phyloP scores from a whole-genome alignment of 345 rosid genomes.

The Hibiscus mutabilis region DNA sequence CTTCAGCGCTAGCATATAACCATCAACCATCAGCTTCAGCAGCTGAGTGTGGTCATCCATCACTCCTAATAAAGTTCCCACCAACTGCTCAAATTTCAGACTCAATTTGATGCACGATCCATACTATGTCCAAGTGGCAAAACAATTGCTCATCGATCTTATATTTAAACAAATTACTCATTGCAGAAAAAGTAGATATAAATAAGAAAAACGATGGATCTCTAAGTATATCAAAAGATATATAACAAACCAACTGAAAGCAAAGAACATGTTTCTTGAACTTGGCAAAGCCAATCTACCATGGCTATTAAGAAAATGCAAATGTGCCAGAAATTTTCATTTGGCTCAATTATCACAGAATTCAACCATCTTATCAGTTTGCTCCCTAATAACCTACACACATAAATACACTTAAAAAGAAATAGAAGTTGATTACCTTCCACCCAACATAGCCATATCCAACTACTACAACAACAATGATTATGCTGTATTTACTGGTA shows the following conservation, averaged over 20 bases:
- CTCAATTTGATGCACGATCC: background rate
- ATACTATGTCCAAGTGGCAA: background rate
- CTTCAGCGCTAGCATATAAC: background rate
- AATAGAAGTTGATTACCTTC: slow-evolving; percentile 44
- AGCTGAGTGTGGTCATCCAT: background rate
- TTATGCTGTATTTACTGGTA: slow-evolving; percentile 38
- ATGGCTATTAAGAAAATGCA: background rate
- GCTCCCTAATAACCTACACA: background rate
- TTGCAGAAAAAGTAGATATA: background rate
- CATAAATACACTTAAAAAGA: background rate
- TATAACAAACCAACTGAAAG: background rate
- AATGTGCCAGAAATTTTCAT: background rate
- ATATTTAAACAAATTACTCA: too few species aligned
- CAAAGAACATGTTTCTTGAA: background rate
- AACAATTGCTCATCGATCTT: background rate
- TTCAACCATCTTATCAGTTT: background rate
- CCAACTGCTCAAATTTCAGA: background rate
- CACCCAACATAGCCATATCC: slow-evolving; percentile 81
- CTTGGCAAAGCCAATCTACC: background rate
- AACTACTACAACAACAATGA: slow-evolving; percentile 42
- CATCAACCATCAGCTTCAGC: background rate
- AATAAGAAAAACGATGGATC: background rate
- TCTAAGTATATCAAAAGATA: background rate
- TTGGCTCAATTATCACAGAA: background rate
- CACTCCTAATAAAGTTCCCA: background rate